These are phyloP conservation scores for Zygoascus flipseniorum DNA, from an alignment of 805 yeast genomes.

Conservation along the genomic window DNA sequence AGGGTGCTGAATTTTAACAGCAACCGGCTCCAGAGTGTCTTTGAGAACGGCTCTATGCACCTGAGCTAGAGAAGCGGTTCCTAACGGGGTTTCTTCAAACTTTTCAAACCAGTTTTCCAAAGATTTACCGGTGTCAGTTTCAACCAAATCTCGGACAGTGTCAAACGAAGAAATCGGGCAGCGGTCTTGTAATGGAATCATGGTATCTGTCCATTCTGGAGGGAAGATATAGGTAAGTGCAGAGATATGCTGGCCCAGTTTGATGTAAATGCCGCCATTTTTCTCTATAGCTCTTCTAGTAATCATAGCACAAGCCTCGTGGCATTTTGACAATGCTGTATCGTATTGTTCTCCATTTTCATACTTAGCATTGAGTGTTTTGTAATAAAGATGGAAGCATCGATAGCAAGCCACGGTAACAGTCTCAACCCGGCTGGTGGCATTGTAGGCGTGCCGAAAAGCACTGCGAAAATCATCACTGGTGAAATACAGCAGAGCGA, in stretches of 20 bases:
- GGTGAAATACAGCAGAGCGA: conserved; percentile 14
- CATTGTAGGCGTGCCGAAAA: conserved; percentile 16
- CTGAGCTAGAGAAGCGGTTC: conserved; percentile 94
- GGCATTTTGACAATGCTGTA: conserved; percentile 55
- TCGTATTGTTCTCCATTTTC: conserved; percentile 38
- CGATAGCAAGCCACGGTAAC: conserved; percentile 48
- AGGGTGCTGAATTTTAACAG: conserved; percentile 94
- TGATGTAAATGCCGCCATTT: conserved; percentile 91
- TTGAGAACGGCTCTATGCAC: conserved; percentile 72
- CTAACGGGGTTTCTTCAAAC: conserved; percentile 71
- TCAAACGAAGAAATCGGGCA: conserved; percentile 76
- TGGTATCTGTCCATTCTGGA: conserved; percentile 88
- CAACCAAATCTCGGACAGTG: conserved; percentile 61
- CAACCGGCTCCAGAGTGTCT: conserved; percentile 61
- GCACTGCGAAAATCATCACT: conserved; percentile 19
- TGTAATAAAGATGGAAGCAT: conserved; percentile 66
- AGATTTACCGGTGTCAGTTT: conserved; percentile 51
- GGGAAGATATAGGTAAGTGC: conserved; percentile 91
- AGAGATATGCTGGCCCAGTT: conserved; percentile 87
- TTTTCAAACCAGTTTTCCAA: conserved; percentile 57
- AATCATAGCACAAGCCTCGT: conserved; percentile 64
- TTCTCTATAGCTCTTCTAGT: conserved; percentile 70
- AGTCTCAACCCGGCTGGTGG: conserved; percentile 22
- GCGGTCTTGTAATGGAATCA: conserved; percentile 84
- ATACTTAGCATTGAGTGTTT: conserved; percentile 40